Base-by-base conservation (phyloP, 805 yeast genomes). In the Schwanniomyces occidentalis region DNA sequence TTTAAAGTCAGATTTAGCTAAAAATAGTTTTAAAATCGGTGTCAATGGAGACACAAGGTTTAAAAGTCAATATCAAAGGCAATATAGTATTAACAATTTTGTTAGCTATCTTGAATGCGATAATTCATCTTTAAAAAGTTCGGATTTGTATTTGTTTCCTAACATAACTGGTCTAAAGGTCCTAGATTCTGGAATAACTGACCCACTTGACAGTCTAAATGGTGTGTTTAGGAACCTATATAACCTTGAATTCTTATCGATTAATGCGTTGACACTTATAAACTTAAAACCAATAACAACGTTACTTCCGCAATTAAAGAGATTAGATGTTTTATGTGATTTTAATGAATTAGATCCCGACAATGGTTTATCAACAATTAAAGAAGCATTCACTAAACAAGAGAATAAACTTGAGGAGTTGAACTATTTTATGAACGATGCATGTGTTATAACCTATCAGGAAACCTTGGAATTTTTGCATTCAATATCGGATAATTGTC, bases 31-130 rank as follows among this genome's bases (percentile, higher is more conserved):
- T 30, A 39, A 37, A 27, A 18, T 16, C 8, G 39, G 28, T 8
- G 39, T 44, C 8, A 33, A 29, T 13, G 56, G 48, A 3, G 49
- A 45, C 22, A 19, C 24, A 5, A 17, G 22, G 3, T 42, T 35
- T 19, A 32, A 39, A 17, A 50, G 56, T 32, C 30, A 37, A 13
- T 56, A 51, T 37, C 48, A 46, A 27, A 13, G 16, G 8, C 14
- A 19, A 3, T 38, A 47, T 16, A 40, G 54, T 28, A 30, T 48
- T 16, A 44, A 44, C 25, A 44, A 48, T 22, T 55, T 39, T 29
- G 46, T 54, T 6, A 42, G 46, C 1, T 41, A 44, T 28, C 37
- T 61, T 15, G 66, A 59, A 37, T 46, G 58, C 34, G 52, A 44
- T 29, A 54, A 51, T 29, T 30, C 33, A 2, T 24, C 44, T 3